Base-by-base conservation (phyloP, 352 stramenopile species). In the Elongisporangium anandrum region DNA sequence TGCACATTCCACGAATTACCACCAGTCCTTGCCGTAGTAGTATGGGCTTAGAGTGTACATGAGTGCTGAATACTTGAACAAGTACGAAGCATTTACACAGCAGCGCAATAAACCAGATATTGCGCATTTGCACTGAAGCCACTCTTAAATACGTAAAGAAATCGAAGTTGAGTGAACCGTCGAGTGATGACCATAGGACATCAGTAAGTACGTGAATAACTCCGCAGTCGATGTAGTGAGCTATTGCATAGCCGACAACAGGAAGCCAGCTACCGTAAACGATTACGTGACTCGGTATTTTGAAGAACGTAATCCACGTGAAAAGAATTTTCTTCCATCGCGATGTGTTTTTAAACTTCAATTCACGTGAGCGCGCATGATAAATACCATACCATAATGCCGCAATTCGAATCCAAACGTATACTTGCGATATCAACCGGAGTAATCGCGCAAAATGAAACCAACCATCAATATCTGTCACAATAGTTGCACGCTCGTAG, bases 321-420 rank as follows among this genome's bases (percentile, higher is more conserved):
- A 13, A 34, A 54, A 3, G 17, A 39, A 17, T n/a, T 49, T 7
- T 52, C n/a, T 21, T 15, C 23, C 16, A 19, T 0, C 7, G 20
- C 20, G 16, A 16, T 2, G 50, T 17, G 12, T 1, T 21, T 19
- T 8, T 12, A 22, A 64, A 56, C 24, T 63, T 69, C 12, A 20
- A 20, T 52, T 78, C 66, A 2, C 24, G 17, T 6, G 17, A 19
- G 48, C 64, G 50, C 7, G 63, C 64, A 2, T 24, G n/a, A n/a
- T 68, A 65, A 53, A 65, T 72, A 7, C 65, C 68, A 12, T 22
- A 29, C 26, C 38, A 54, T 10, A 86, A 47, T 3, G 68, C 50
- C 1, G 49, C 1, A 12, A 83, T 38, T 4, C 78, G 74, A 48
- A 81, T 23, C 79, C 79, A 88, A 7, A 88, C 68, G 47, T 81